These are phyloP conservation scores for Xylaria sp. DNA, from an alignment of 2,329 filamentous ascomycete species.

Conservation along the genomic window DNA sequence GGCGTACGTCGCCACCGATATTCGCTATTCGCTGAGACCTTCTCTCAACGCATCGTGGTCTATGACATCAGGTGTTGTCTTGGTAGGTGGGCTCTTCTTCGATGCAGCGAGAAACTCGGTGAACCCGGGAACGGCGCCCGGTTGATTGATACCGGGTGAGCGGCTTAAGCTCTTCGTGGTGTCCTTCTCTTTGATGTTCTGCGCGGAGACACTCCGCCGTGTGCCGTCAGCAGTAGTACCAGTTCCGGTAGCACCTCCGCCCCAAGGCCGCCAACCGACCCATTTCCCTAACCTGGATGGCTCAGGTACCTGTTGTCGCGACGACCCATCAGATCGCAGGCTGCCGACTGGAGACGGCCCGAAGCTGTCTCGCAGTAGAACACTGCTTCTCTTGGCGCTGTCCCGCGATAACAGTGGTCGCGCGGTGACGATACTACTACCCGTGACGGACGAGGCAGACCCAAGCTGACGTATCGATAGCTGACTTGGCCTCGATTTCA, in stretches of 20 bases:
- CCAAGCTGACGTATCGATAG: slow-evolving; percentile 68
- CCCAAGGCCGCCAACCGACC: slow-evolving; percentile 57
- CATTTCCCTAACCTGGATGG: slow-evolving; percentile 54
- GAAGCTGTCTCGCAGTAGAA: slow-evolving; percentile 66
- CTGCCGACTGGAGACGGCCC: slow-evolving; percentile 42
- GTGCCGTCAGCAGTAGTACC: slow-evolving; percentile 7
- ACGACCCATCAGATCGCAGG: slow-evolving; percentile 52
- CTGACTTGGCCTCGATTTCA: slow-evolving; percentile 80
- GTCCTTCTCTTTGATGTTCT: slow-evolving; percentile 51
- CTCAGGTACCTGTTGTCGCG: slow-evolving; percentile 30
- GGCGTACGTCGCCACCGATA: not conserved
- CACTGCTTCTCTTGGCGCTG: slow-evolving; percentile 61
- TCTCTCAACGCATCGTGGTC: slow-evolving; percentile 71
- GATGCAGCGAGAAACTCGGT: slow-evolving; percentile 63
- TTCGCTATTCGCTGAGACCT: slow-evolving; percentile 59
- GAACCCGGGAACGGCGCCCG: slow-evolving; percentile 78
- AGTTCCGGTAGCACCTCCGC: slow-evolving; percentile 30
- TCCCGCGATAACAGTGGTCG: slow-evolving; percentile 65
- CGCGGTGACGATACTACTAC: slow-evolving; percentile 68
- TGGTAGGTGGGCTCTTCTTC: slow-evolving; percentile 63
- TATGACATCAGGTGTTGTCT: slow-evolving; percentile 66
- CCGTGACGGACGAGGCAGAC: slow-evolving; percentile 63
- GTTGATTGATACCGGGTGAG: slow-evolving; percentile 80
- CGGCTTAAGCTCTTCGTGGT: slow-evolving; percentile 54
- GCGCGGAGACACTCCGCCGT: slow-evolving; percentile 24